Percentiles rank a stretch among this genome's conserved stretches.
Conservation (phyloP, 83 land plant species). For the Picea mariana region DNA sequence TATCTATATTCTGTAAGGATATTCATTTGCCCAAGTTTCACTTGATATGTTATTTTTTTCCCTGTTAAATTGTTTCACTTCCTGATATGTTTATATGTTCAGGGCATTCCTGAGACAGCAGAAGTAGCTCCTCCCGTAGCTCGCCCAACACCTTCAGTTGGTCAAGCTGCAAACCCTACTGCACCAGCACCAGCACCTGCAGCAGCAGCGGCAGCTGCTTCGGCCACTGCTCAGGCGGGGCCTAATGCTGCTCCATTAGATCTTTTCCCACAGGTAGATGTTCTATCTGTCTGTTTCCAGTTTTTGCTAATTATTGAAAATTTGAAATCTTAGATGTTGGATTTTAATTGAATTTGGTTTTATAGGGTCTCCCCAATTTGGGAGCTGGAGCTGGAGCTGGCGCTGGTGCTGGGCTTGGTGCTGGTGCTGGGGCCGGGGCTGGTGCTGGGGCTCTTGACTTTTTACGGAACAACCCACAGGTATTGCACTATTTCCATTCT, state of each 20-base stretch:
- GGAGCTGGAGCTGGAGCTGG: slow-evolving; percentile 14
- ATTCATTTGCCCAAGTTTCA: neutral
- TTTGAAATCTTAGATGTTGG: neutral
- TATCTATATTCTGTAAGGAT: slow-evolving; percentile 81
- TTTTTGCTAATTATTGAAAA: neutral
- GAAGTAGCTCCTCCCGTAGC: slow-evolving; percentile 73
- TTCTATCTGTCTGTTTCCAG: neutral
- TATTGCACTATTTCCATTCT: slow-evolving; percentile 13
- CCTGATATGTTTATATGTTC: neutral
- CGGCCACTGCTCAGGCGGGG: slow-evolving; percentile 53
- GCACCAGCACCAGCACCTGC: slow-evolving; percentile 40
- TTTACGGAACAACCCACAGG: slow-evolving; percentile 88
- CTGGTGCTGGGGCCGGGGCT: slow-evolving; percentile 47
- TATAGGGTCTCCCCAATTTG: slow-evolving; percentile 20
- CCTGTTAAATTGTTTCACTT: slow-evolving; percentile 7
- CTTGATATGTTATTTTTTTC: neutral
- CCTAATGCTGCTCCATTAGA: slow-evolving; percentile 91
- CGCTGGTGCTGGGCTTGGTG: slow-evolving; percentile 13
- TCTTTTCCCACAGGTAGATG: slow-evolving; percentile 86
- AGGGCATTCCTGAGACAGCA: slow-evolving; percentile 88
- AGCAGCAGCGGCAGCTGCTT: slow-evolving; percentile 39
- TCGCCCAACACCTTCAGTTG: slow-evolving; percentile 27
- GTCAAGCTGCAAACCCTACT: slow-evolving; percentile 28
- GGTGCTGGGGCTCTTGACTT: slow-evolving; percentile 88
- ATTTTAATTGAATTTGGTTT: slow-evolving; percentile 1